Evolutionary conservation across 208 protist genomes (phyloP).

Genomic region (Crithidia acanthocephali): DNA sequence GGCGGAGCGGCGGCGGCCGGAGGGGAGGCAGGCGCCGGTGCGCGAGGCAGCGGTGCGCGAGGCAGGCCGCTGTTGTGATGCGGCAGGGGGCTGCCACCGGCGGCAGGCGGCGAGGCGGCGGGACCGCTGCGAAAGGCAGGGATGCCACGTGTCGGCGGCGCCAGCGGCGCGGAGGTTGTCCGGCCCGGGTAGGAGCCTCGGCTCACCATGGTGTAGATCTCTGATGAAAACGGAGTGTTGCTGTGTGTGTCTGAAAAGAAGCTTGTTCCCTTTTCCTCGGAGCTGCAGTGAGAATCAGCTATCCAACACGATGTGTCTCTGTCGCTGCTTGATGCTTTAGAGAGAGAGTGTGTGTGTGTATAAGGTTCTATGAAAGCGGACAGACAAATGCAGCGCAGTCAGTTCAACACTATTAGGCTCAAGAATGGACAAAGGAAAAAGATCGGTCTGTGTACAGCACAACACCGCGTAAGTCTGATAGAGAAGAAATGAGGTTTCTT

Average conservation of each 20-base stretch:
- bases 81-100: not conserved
- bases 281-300: too few species aligned
- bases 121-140: slow-evolving; percentile 5
- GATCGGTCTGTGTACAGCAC: too few species aligned
- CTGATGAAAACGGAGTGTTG: too few species aligned
- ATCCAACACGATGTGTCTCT: too few species aligned
- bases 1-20: slow-evolving; percentile 1
- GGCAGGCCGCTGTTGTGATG: slow-evolving; percentile 23
- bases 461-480: too few species aligned
- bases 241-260: too few species aligned
- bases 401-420: too few species aligned
- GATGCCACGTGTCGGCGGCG: slow-evolving; percentile 23
- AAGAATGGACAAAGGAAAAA: too few species aligned
- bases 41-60: slow-evolving; percentile 20
- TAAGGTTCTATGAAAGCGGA: not conserved
- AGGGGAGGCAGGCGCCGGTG: not conserved
- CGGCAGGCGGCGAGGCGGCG: not conserved
- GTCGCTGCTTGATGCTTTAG: too few species aligned
- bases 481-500: too few species aligned
- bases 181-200: slow-evolving; percentile 16
- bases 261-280: too few species aligned
- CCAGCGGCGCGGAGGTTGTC: slow-evolving; percentile 26
- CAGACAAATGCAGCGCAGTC: too few species aligned
- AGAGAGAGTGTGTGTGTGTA: slow-evolving; percentile 16
- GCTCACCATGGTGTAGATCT: slow-evolving; percentile 8